Evolutionary conservation across 2,329 filamentous ascomycete genomes (phyloP).

Genomic region (Penicillium expansum): DNA sequence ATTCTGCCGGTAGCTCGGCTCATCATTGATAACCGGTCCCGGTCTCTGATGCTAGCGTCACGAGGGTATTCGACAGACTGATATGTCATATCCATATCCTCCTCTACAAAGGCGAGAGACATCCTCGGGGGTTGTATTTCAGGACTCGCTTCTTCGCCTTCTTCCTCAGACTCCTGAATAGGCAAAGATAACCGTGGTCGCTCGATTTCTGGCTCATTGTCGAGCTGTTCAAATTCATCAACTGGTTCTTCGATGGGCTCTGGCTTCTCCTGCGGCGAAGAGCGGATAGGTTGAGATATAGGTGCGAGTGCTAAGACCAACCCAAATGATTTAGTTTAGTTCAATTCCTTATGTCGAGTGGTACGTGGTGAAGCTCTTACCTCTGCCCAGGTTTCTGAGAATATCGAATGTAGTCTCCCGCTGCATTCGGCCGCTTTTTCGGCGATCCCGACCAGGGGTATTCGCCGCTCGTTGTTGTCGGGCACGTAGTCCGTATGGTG

Average conservation of each 20-base stretch:
- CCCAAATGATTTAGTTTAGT: not conserved
- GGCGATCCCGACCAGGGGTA: slow-evolving; percentile 50
- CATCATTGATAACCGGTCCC: slow-evolving; percentile 41
- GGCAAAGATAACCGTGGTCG: slow-evolving; percentile 46
- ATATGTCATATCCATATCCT: slow-evolving; percentile 44
- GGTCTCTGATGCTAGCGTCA: slow-evolving; percentile 40
- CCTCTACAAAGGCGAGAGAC: slow-evolving; percentile 47
- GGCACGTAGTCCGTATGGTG: slow-evolving; percentile 55
- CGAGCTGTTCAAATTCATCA: slow-evolving; percentile 47
- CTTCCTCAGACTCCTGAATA: slow-evolving; percentile 46
- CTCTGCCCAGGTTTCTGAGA: slow-evolving; percentile 52
- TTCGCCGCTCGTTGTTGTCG: slow-evolving; percentile 54
- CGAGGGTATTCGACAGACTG: slow-evolving; percentile 45
- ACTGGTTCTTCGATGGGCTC: slow-evolving; percentile 16
- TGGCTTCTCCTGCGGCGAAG: slow-evolving; percentile 45
- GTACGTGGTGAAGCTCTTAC: slow-evolving; percentile 28
- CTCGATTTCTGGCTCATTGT: slow-evolving; percentile 47
- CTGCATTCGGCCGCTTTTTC: slow-evolving; percentile 50
- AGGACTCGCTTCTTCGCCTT: slow-evolving; percentile 45
- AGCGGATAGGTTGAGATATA: slow-evolving; percentile 45
- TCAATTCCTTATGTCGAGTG: not conserved
- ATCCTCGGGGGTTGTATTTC: slow-evolving; percentile 39
- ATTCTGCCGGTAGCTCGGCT: slow-evolving; percentile 44
- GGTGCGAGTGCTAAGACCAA: slow-evolving; percentile 47
- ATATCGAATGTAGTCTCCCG: slow-evolving; percentile 57